Evolutionary conservation across 1,139 yeast species (phyloP).

Genomic region (Yamadazyma oceani): DNA sequence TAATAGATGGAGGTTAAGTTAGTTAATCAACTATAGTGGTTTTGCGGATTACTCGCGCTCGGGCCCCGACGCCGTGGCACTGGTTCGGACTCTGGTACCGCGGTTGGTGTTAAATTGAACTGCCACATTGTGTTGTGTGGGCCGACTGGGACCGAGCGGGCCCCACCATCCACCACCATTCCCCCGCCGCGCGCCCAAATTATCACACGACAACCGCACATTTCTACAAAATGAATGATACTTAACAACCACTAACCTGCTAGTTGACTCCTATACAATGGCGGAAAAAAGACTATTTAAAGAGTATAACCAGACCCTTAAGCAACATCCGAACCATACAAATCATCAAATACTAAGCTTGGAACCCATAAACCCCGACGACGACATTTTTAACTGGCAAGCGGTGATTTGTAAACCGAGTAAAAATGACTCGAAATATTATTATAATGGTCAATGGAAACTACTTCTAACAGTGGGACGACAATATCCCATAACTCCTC

Average conservation of each 20-base stretch:
- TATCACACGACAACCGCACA: not conserved
- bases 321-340: conserved; percentile 19
- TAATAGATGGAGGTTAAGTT: not conserved
- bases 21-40: too few relatives aligned
- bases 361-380: conserved; percentile 40
- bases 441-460: conserved; percentile 58
- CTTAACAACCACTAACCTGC: not conserved
- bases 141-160: too few relatives aligned
- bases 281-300: conserved; percentile 33
- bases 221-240: too few relatives aligned
- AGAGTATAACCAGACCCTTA: conserved; percentile 26
- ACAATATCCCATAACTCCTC: conserved; percentile 72
- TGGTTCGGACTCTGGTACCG: too few relatives aligned
- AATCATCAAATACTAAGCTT: conserved; percentile 43
- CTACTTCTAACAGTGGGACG: conserved; percentile 51
- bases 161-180: too few relatives aligned
- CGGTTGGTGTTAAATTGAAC: too few relatives aligned
- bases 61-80: too few relatives aligned
- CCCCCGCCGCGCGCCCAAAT: not conserved
- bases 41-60: too few relatives aligned
- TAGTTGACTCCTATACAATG: conserved; percentile 14
- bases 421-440: conserved; percentile 37
- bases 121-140: too few relatives aligned
- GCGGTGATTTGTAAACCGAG: conserved; percentile 60
- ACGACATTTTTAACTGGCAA: conserved; percentile 57